phyloP scores from a whole-genome alignment of 345 rosid genomes.

The Salix viminalis region DNA sequence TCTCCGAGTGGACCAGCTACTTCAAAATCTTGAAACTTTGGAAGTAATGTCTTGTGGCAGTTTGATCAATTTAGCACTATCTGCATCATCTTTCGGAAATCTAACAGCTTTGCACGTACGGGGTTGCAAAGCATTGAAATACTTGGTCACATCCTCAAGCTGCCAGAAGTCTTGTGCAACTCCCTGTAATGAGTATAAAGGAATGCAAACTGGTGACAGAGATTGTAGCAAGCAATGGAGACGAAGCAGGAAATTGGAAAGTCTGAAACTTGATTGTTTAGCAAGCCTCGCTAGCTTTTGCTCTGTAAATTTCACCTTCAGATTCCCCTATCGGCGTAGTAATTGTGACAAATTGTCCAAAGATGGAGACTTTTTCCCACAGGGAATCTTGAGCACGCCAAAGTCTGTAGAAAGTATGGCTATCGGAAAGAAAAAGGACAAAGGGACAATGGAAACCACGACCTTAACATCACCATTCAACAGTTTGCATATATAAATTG shows the following conservation, averaged over 20 bases:
- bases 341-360: not conserved
- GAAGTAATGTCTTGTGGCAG: not conserved
- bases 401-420: not conserved
- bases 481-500: not conserved
- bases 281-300: conserved; percentile 11
- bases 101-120: conserved; percentile 10
- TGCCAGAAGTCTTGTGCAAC: conserved; percentile 16
- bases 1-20: not conserved
- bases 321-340: not conserved
- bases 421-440: no score
- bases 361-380: not conserved
- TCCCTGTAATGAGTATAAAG: conserved; percentile 5
- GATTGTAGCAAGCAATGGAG: not conserved
- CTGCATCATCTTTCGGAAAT: conserved; percentile 9
- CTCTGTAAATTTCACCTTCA: not conserved
- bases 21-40: conserved; percentile 7
- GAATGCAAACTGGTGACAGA: conserved; percentile 17
- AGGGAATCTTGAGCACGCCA: not conserved
- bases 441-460: not conserved
- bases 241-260: conserved; percentile 7
- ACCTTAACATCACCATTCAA: not conserved
- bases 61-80: conserved; percentile 9
- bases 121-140: conserved; percentile 7
- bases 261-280: conserved; percentile 8
- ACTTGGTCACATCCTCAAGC: conserved; percentile 9